A percentile compares a stretch with the other conserved stretches of the same genome.
These are phyloP conservation scores for Begonia loranthoides DNA, from an alignment of 306 rosid species.

Conservation along the genomic window DNA sequence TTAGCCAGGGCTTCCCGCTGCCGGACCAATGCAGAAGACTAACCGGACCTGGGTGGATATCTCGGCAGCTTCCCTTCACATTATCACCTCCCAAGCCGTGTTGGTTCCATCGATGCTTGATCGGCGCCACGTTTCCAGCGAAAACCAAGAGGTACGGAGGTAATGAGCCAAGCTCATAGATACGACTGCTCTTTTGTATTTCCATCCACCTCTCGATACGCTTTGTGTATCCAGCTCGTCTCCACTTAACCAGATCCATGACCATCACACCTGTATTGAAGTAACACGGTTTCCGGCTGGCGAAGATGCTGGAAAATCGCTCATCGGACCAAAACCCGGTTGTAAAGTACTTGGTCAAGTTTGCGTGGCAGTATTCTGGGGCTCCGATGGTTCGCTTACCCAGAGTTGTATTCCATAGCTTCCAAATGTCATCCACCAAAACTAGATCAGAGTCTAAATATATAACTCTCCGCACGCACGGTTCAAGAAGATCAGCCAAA, in stretches of 20 bases:
- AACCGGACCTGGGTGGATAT: slow-evolving; percentile 53
- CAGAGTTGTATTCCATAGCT: slow-evolving; percentile 36
- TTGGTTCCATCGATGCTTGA: slow-evolving; percentile 64
- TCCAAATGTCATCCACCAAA: slow-evolving; percentile 42
- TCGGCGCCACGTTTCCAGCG: slow-evolving; percentile 63
- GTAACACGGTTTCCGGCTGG: slow-evolving; percentile 6
- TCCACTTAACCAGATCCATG: slow-evolving; percentile 53
- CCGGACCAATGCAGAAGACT: slow-evolving; percentile 11
- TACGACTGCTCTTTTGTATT: slow-evolving; percentile 43
- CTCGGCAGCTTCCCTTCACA: slow-evolving; percentile 48
- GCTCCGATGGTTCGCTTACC: slow-evolving; percentile 12
- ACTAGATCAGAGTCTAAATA: no score
- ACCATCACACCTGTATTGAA: no score
- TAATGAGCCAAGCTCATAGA: not conserved
- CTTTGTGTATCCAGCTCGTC: slow-evolving; percentile 28
- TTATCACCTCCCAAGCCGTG: slow-evolving; percentile 68
- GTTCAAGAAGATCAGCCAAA: no score
- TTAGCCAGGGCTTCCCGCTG: not conserved
- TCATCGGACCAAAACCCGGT: slow-evolving; percentile 32
- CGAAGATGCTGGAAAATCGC: slow-evolving; percentile 16
- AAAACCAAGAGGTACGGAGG: slow-evolving; percentile 58
- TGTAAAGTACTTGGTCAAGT: no score
- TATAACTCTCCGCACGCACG: no score
- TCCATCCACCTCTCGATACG: slow-evolving; percentile 56
- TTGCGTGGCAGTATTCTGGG: slow-evolving; percentile 54